phyloP scores from a whole-genome alignment of 1,284 basidiomycete species.

The Ceratorhiza oryzae-sativae region DNA sequence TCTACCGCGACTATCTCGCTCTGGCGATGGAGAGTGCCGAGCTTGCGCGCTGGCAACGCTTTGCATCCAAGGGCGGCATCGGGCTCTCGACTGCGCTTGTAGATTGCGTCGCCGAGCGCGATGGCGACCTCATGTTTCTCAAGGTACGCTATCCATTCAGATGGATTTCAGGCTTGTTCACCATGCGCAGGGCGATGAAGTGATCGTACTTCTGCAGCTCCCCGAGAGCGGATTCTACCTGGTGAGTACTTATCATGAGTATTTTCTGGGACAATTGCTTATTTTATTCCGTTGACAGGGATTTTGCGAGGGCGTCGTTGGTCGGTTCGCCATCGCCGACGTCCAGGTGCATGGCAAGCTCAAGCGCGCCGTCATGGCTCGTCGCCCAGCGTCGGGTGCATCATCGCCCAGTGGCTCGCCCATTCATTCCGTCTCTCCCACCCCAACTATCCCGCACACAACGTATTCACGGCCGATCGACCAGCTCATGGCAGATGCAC shows the following conservation, averaged over 20 bases:
- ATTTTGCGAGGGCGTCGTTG: constrained; percentile 91
- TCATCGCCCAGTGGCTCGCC: constrained; percentile 47
- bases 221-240: constrained; percentile 64
- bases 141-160: constrained; percentile 57
- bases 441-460: constrained; percentile 43
- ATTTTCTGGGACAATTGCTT: constrained; percentile 8
- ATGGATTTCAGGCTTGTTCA: neutral
- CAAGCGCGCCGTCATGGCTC: constrained; percentile 80
- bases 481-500: neutral
- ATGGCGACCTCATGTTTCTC: constrained; percentile 88
- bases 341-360: constrained; percentile 79
- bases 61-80: constrained; percentile 81
- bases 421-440: constrained; percentile 40
- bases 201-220: constrained; percentile 80
- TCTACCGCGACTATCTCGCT: constrained; percentile 15
- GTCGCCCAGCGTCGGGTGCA: constrained; percentile 55
- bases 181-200: constrained; percentile 72
- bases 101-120: constrained; percentile 79
- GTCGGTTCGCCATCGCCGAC: constrained; percentile 72
- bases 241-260: constrained; percentile 54
- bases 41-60: constrained; percentile 78
- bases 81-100: constrained; percentile 73
- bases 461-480: constrained; percentile 31
- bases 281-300: constrained; percentile 56
- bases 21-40: constrained; percentile 69